phyloP scores from a whole-genome alignment of 805 yeast genomes.

The Torulaspora franciscae region DNA sequence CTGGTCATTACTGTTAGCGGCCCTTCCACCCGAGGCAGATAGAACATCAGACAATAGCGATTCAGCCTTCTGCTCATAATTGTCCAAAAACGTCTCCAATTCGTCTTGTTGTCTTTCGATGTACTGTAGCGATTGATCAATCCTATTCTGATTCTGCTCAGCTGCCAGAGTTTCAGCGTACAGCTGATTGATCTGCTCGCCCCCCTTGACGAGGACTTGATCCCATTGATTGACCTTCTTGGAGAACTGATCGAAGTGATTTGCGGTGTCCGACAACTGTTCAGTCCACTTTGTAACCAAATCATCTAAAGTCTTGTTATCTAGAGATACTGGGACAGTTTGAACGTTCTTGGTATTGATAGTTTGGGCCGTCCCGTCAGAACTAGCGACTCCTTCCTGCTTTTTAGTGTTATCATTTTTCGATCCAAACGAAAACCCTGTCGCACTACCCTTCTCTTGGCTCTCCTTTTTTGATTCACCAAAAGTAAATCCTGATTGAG shows the following conservation, averaged over 20 bases:
- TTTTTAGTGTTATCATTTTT: slow-evolving; percentile 6
- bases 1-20: slow-evolving; percentile 52
- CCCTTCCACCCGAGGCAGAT: slow-evolving; percentile 28
- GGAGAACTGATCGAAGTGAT: slow-evolving; percentile 71
- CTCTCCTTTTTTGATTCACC: slow-evolving; percentile 12
- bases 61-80: slow-evolving; percentile 56
- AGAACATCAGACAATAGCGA: slow-evolving; percentile 36
- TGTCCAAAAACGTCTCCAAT: slow-evolving; percentile 71
- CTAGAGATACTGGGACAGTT: slow-evolving; percentile 69
- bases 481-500: slow-evolving; percentile 8
- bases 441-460: background rate
- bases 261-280: slow-evolving; percentile 68
- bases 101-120: slow-evolving; percentile 92
- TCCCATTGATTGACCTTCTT: slow-evolving; percentile 82
- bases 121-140: slow-evolving; percentile 81
- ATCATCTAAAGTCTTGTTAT: slow-evolving; percentile 90
- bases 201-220: slow-evolving; percentile 71
- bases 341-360: slow-evolving; percentile 48
- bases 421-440: background rate
- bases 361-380: slow-evolving; percentile 20
- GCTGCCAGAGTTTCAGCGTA: slow-evolving; percentile 76
- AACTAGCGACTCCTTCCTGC: slow-evolving; percentile 12
- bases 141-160: slow-evolving; percentile 75
- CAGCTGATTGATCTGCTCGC: slow-evolving; percentile 73
- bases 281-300: slow-evolving; percentile 89